These are phyloP conservation scores for Blastobotrys muscicola DNA, from an alignment of 805 yeast genomes.

Conservation along the genomic window DNA sequence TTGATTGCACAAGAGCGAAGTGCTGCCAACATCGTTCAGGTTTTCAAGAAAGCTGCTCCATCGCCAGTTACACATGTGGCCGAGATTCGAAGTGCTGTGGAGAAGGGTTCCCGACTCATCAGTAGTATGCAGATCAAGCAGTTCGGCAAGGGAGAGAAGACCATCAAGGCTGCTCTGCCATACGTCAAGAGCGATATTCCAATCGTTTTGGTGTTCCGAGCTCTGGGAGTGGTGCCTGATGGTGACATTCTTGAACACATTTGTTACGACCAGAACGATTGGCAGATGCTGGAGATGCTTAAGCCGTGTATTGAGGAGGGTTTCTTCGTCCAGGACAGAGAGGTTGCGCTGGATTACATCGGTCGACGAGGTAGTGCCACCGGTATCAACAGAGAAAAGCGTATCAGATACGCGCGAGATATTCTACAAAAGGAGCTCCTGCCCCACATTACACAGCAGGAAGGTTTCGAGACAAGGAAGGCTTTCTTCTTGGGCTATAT, in stretches of 20 bases:
- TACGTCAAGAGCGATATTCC: constrained; percentile 96
- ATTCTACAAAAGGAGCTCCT: constrained; percentile 90
- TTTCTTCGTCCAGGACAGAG: constrained; percentile 94
- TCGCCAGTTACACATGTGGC: constrained; percentile 95
- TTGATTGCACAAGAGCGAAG: constrained; percentile 97
- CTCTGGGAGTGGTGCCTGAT: constrained; percentile 96
- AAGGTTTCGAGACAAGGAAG: constrained; percentile 93
- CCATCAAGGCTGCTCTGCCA: constrained; percentile 92
- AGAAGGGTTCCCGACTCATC: constrained; percentile 92
- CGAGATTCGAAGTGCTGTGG: constrained; percentile 92
- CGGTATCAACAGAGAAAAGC: constrained; percentile 94
- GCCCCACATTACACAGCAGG: constrained; percentile 96
- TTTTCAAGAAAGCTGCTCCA: constrained; percentile 94
- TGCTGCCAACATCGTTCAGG: constrained; percentile 98
- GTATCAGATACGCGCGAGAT: constrained; percentile 96
- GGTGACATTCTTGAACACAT: constrained; percentile 98
- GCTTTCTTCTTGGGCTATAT: constrained; percentile 97
- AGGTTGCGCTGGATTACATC: constrained; percentile 93
- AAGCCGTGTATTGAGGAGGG: constrained; percentile 99
- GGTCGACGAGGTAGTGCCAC: constrained; percentile 97
- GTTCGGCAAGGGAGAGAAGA: constrained; percentile 72
- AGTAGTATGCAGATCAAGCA: constrained; percentile 90
- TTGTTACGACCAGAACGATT: constrained; percentile 93
- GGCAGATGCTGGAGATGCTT: constrained; percentile 99
- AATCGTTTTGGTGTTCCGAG: constrained; percentile 93